Evolutionary conservation across 2,329 filamentous ascomycete genomes (phyloP).

Genomic region (Aspergillus sp.): DNA sequence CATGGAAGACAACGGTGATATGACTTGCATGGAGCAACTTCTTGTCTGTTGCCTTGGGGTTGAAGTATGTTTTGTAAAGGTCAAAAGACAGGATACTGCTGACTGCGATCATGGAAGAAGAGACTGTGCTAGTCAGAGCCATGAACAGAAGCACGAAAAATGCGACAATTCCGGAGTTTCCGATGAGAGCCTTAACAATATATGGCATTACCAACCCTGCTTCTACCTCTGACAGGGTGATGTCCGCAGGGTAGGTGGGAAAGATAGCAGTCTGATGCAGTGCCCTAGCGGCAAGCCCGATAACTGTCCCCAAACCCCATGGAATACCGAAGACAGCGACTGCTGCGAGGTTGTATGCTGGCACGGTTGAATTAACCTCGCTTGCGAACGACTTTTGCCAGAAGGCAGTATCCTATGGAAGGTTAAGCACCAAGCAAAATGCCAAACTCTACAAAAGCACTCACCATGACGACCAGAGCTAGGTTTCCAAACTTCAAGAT

Average conservation of each 20-base stretch:
- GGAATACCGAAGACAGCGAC: slow-evolving; percentile 50
- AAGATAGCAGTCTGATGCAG: slow-evolving; percentile 50
- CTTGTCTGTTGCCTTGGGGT: slow-evolving; percentile 46
- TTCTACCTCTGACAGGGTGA: slow-evolving; percentile 44
- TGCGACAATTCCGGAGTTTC: slow-evolving; percentile 43
- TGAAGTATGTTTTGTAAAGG: slow-evolving; percentile 53
- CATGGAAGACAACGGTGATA: slow-evolving; percentile 49
- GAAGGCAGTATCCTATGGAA: slow-evolving; percentile 48
- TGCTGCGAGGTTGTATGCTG: slow-evolving; percentile 48
- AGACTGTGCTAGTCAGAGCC: slow-evolving; percentile 53
- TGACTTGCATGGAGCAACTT: slow-evolving; percentile 48
- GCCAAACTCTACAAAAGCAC: not conserved
- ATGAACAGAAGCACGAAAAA: slow-evolving; percentile 53
- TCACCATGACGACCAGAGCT: slow-evolving; percentile 50
- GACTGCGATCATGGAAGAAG: slow-evolving; percentile 53
- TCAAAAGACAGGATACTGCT: slow-evolving; percentile 53
- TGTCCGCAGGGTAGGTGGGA: slow-evolving; percentile 43
- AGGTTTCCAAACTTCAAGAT: slow-evolving; percentile 53
- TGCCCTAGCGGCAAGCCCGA: slow-evolving; percentile 47
- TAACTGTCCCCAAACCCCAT: slow-evolving; percentile 49
- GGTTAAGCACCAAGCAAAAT: not conserved
- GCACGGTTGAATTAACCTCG: slow-evolving; percentile 49
- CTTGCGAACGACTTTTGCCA: slow-evolving; percentile 55
- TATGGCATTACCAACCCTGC: slow-evolving; percentile 52
- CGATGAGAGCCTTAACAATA: slow-evolving; percentile 45